These are phyloP conservation scores for Whalleya microplaca DNA, from an alignment of 2,329 filamentous ascomycete species.

Conservation along the genomic window DNA sequence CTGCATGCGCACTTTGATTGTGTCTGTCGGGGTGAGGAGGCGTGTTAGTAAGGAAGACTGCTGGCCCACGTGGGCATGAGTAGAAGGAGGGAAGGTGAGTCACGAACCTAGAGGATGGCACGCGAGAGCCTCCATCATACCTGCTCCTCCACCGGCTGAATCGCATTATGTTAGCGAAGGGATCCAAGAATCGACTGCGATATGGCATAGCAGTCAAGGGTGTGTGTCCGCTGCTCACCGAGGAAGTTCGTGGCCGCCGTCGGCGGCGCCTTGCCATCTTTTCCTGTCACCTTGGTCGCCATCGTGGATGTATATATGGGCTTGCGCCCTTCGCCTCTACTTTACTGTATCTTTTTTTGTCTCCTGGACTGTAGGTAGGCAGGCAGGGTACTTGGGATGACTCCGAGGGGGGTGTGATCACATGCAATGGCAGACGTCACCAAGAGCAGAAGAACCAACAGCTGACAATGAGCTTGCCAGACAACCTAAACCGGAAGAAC, in stretches of 20 bases:
- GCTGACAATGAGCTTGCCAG: no score
- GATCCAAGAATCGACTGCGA: conserved; percentile 22
- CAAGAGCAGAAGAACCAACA: not conserved
- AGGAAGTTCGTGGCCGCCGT: conserved; percentile 90
- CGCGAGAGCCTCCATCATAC: conserved; percentile 98
- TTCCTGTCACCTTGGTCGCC: conserved; percentile 48
- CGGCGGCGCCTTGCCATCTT: conserved; percentile 72
- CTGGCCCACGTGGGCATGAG: no score
- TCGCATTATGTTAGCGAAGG: conserved; percentile 22
- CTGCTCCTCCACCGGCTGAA: conserved; percentile 89
- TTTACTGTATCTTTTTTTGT: not conserved
- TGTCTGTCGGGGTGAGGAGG: conserved; percentile 59
- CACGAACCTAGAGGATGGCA: conserved; percentile 86
- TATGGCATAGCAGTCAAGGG: conserved; percentile 2
- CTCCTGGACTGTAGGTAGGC: not conserved
- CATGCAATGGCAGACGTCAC: not conserved
- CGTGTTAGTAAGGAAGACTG: conserved; percentile 8
- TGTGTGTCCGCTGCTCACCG: conserved; percentile 61
- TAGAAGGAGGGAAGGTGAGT: conserved; percentile 7
- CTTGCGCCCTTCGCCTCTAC: conserved; percentile 26
- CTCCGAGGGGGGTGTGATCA: not conserved
- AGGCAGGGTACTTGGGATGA: not conserved
- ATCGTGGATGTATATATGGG: conserved; percentile 32
- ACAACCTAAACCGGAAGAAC: no score
- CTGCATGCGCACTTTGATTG: conserved; percentile 99